Evolutionary conservation across 2,329 filamentous ascomycete genomes (phyloP).

Genomic region (Geosmithia morbida): DNA sequence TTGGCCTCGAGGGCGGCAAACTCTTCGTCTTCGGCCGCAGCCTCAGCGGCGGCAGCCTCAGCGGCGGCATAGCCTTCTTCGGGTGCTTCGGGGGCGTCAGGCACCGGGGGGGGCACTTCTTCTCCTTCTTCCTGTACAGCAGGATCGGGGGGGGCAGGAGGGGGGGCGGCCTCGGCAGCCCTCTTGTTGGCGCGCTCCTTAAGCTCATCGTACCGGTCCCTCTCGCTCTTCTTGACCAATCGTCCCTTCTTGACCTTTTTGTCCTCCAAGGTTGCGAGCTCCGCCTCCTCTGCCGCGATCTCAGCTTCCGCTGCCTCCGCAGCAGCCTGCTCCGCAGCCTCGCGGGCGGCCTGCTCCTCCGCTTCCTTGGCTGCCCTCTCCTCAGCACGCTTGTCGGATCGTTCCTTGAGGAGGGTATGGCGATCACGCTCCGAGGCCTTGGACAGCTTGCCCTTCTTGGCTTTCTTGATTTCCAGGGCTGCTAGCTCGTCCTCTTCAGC

Average conservation of each 20-base stretch:
- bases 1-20: constrained; percentile 12
- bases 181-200: constrained; percentile 7
- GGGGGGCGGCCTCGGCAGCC: constrained; percentile 2
- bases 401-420: constrained; percentile 8
- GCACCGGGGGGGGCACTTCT: not conserved
- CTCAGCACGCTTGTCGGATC: constrained; percentile 7
- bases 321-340: constrained; percentile 6
- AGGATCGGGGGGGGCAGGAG: not conserved
- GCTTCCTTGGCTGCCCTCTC: constrained; percentile 7
- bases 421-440: constrained; percentile 12
- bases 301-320: constrained; percentile 8
- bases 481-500: constrained; percentile 9
- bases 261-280: constrained; percentile 11
- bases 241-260: constrained; percentile 14
- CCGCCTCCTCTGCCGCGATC: constrained; percentile 8
- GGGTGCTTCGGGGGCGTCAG: not conserved
- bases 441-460: constrained; percentile 10
- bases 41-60: constrained; percentile 6
- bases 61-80: constrained; percentile 3
- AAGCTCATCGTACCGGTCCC: constrained; percentile 12
- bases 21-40: constrained; percentile 9
- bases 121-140: constrained; percentile 11
- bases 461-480: constrained; percentile 14
- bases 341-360: constrained; percentile 11
- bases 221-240: constrained; percentile 8